These are phyloP conservation scores for Entonaema liquescens DNA, from an alignment of 495 filamentous ascomycete species.

Conservation along the genomic window DNA sequence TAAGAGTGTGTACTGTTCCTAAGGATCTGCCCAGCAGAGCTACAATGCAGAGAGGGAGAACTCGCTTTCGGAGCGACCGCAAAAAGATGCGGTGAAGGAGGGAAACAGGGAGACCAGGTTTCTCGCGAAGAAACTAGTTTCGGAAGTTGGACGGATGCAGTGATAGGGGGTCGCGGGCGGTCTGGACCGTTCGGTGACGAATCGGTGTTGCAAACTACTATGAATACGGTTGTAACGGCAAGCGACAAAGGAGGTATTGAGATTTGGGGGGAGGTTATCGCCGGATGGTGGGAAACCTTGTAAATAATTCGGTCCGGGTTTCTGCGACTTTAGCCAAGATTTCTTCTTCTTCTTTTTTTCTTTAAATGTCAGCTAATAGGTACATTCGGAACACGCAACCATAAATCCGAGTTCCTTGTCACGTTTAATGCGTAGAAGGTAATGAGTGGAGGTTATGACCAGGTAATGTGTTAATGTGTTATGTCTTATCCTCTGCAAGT, in stretches of 20 bases:
- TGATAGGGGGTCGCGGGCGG: slow-evolving; percentile 29
- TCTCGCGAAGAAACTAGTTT: slow-evolving; percentile 26
- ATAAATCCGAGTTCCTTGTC: slow-evolving; percentile 9
- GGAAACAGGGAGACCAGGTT: not conserved
- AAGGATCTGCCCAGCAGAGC: not conserved
- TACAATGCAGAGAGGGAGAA: slow-evolving; percentile 1
- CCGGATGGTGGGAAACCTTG: slow-evolving; percentile 29
- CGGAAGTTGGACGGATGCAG: slow-evolving; percentile 39
- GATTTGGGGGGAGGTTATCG: slow-evolving; percentile 37
- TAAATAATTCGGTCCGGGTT: slow-evolving; percentile 33
- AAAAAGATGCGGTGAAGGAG: slow-evolving; percentile 39
- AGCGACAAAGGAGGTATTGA: slow-evolving; percentile 26
- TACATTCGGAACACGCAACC: not conserved
- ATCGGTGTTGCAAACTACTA: slow-evolving; percentile 35
- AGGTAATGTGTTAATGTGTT: not conserved
- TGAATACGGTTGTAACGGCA: slow-evolving; percentile 35
- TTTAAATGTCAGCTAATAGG: not conserved
- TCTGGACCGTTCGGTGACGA: slow-evolving; percentile 42
- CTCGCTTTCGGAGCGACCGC: slow-evolving; percentile 13
- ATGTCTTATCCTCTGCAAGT: not conserved
- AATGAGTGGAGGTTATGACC: not conserved
- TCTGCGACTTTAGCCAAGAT: not conserved
- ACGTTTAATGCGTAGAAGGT: not conserved
- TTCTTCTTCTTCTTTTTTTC: not conserved
- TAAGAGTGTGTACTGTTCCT: not conserved